These are phyloP conservation scores for Debaryomyces maramus DNA, from an alignment of 805 yeast species.

Conservation along the genomic window DNA sequence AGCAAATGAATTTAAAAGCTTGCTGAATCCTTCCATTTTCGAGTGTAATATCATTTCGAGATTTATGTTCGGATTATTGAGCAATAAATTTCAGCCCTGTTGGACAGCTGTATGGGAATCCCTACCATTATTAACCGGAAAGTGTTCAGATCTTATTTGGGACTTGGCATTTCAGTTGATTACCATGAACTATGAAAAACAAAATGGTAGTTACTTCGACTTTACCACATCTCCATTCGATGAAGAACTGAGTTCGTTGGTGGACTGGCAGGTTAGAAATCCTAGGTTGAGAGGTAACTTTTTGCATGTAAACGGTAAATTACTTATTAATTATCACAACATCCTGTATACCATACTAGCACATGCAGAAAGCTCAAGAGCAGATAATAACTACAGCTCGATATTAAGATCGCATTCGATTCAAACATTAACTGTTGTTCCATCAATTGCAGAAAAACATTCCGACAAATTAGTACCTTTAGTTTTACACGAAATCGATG, in stretches of 20 bases:
- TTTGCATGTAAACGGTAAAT: slow-evolving; percentile 20
- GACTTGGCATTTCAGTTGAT: slow-evolving; percentile 40
- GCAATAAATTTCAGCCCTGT: slow-evolving; percentile 77
- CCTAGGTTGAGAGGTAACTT: slow-evolving; percentile 45
- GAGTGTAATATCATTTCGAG: slow-evolving; percentile 32
- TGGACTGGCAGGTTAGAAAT: slow-evolving; percentile 47
- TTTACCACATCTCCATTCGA: slow-evolving; percentile 6
- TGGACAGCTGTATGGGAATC: slow-evolving; percentile 77
- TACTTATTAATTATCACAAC: slow-evolving; percentile 29
- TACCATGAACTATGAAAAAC: slow-evolving; percentile 20
- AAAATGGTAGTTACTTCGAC: slow-evolving; percentile 11
- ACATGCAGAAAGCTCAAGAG: slow-evolving; percentile 34
- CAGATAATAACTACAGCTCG: slow-evolving; percentile 38
- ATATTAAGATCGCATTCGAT: slow-evolving; percentile 57
- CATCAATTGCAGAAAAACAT: slow-evolving; percentile 67
- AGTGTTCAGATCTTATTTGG: slow-evolving; percentile 55
- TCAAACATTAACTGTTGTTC: slow-evolving; percentile 56
- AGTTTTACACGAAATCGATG: slow-evolving; percentile 40
- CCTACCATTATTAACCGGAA: slow-evolving; percentile 41
- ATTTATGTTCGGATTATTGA: slow-evolving; percentile 58
- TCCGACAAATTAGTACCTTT: slow-evolving; percentile 58
- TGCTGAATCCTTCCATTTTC: slow-evolving; percentile 18
- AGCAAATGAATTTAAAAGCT: slow-evolving; percentile 40
- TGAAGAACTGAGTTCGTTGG: slow-evolving; percentile 11
- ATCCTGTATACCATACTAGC: slow-evolving; percentile 38